Evolutionary conservation across 306 rosid species (phyloP).

Genomic region (Alnus glutinosa): DNA sequence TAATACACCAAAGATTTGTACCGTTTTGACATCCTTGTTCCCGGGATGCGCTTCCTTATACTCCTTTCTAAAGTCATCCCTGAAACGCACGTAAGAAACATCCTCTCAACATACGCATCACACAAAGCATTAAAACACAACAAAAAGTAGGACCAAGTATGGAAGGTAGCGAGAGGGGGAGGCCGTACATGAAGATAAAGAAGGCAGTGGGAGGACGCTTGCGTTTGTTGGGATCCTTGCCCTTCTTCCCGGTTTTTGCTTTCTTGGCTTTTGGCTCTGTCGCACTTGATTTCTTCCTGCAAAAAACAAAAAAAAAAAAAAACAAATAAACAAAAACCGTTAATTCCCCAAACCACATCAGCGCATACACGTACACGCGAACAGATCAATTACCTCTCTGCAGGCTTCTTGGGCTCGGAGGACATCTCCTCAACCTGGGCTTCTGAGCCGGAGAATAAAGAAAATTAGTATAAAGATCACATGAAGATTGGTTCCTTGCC

Average conservation of each 20-base stretch:
- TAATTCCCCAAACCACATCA: not conserved
- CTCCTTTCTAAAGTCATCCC: slow-evolving; percentile 76
- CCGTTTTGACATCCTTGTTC: slow-evolving; percentile 68
- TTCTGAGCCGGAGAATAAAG: slow-evolving; percentile 33
- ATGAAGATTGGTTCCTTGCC: not conserved
- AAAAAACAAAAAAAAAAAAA: not conserved
- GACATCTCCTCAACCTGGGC: slow-evolving; percentile 70
- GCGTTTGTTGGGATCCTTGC: slow-evolving; percentile 66
- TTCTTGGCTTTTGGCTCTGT: slow-evolving; percentile 63
- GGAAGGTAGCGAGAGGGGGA: no score
- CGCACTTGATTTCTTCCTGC: slow-evolving; percentile 57
- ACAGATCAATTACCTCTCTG: slow-evolving; percentile 43
- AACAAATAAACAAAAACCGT: not conserved
- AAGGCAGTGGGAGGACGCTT: slow-evolving; percentile 91
- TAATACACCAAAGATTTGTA: not conserved
- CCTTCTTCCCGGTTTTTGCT: slow-evolving; percentile 50
- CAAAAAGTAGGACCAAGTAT: not conserved
- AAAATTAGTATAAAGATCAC: not conserved
- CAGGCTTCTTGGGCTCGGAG: slow-evolving; percentile 45
- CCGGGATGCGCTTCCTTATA: slow-evolving; percentile 76
- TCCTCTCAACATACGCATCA: not conserved
- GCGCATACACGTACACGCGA: not conserved
- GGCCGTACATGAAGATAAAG: slow-evolving; percentile 28
- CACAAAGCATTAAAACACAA: not conserved
- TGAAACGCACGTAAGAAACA: slow-evolving; percentile 18